Conservation (phyloP, 345 rosid species). For the Theobroma cacao region DNA sequence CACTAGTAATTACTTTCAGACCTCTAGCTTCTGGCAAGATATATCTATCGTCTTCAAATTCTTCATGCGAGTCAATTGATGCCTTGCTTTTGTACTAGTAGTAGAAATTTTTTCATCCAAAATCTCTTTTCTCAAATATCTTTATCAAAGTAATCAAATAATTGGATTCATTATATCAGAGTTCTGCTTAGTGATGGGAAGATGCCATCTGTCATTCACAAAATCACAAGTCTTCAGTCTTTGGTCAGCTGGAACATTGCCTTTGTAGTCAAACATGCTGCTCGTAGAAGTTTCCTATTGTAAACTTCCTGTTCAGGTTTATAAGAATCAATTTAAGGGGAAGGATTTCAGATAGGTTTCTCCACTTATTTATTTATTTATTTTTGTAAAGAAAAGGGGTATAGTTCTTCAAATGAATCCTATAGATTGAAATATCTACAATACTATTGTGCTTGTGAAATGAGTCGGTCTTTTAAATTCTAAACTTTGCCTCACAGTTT, state of each 20-base stretch:
- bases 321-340: neutral
- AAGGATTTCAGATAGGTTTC: neutral
- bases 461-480: neutral
- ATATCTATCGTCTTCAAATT: neutral
- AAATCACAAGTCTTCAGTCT: neutral
- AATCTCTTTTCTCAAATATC: neutral
- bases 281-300: neutral
- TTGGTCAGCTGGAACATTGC: neutral
- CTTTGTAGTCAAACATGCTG: neutral
- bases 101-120: neutral
- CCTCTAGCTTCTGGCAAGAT: neutral
- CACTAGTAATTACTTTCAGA: neutral
- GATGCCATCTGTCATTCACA: neutral
- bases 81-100: neutral
- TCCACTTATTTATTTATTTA: neutral
- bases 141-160: neutral
- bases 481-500: neutral
- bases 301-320: neutral
- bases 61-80: neutral
- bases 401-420: neutral
- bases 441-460: neutral
- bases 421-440: neutral
- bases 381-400: neutral
- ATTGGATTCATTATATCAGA: neutral
- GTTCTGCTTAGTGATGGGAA: neutral